phyloP scores from a whole-genome alignment of 2,329 filamentous ascomycete species.

The Exophiala xenobiotica region DNA sequence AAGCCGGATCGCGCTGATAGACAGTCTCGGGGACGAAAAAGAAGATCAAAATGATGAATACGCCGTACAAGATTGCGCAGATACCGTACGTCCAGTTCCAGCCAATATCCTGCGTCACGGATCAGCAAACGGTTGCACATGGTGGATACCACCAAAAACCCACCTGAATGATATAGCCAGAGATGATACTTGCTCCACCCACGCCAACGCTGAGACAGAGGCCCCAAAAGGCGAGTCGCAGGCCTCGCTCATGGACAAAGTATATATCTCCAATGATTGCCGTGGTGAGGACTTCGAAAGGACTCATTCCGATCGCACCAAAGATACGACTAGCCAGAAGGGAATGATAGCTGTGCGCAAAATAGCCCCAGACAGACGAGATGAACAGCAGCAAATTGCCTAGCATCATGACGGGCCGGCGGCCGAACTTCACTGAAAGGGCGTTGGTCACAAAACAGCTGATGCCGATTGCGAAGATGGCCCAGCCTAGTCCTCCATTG shows the following conservation, averaged over 20 bases:
- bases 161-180: conserved; percentile 40
- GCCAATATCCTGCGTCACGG: conserved; percentile 26
- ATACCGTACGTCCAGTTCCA: conserved; percentile 26
- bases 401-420: conserved; percentile 25
- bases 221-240: conserved; percentile 42
- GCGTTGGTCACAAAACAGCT: conserved; percentile 30
- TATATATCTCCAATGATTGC: conserved; percentile 46
- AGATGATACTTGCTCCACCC: conserved; percentile 39
- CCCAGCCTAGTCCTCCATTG: conserved; percentile 38
- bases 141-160: conserved; percentile 27
- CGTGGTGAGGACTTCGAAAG: conserved; percentile 26
- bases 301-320: conserved; percentile 28
- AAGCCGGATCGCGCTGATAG: conserved; percentile 27
- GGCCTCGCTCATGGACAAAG: conserved; percentile 47
- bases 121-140: background rate
- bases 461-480: conserved; percentile 35
- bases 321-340: conserved; percentile 28
- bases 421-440: conserved; percentile 25
- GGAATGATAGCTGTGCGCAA: conserved; percentile 27
- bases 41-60: conserved; percentile 17
- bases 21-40: conserved; percentile 24
- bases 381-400: conserved; percentile 26
- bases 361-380: conserved; percentile 27
- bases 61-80: conserved; percentile 16
- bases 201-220: conserved; percentile 43